A percentile compares a stretch with the other conserved stretches of the same genome.
Conservation (phyloP, 192 early-diverging fungal genomes). For the Entomortierella parvispora region DNA sequence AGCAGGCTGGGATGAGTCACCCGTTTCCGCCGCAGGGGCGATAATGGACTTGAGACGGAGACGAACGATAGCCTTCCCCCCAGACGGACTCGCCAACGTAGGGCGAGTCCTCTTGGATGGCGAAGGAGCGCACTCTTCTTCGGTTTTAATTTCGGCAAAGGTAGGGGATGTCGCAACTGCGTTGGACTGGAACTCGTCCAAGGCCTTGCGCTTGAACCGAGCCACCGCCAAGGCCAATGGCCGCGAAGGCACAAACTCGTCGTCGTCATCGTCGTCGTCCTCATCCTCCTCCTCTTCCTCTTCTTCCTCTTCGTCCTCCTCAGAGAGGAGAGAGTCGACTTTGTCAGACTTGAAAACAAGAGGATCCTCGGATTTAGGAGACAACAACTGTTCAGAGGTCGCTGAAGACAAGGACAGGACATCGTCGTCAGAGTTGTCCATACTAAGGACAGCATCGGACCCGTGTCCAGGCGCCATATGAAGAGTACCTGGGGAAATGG, state of each 20-base stretch:
- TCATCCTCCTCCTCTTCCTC: neutral
- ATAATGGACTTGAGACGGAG: neutral
- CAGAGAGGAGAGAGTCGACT: neutral
- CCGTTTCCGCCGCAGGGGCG: neutral
- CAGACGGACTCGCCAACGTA: conserved; percentile 34
- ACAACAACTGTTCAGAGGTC: too few species aligned
- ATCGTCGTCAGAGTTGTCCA: neutral
- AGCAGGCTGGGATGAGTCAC: neutral
- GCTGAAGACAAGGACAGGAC: neutral
- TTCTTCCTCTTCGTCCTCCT: conserved; percentile 6
- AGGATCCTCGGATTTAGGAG: neutral
- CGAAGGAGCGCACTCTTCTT: conserved; percentile 2
- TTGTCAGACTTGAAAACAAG: neutral
- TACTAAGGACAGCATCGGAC: neutral
- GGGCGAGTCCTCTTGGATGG: conserved; percentile 39
- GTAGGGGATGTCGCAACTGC: neutral
- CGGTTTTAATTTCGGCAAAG: neutral
- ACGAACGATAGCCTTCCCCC: conserved; percentile 15
- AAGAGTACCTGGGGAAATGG: conserved; percentile 23
- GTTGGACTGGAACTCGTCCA: neutral
- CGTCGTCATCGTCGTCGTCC: conserved; percentile 11
- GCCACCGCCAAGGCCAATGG: conserved; percentile 12
- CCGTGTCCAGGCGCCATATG: conserved; percentile 11
- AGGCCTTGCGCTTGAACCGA: conserved; percentile 23
- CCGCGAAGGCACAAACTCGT: conserved; percentile 18